These are phyloP conservation scores for Umbelopsis sp. DNA, from an alignment of 192 early-diverging fungal species.

Conservation along the genomic window DNA sequence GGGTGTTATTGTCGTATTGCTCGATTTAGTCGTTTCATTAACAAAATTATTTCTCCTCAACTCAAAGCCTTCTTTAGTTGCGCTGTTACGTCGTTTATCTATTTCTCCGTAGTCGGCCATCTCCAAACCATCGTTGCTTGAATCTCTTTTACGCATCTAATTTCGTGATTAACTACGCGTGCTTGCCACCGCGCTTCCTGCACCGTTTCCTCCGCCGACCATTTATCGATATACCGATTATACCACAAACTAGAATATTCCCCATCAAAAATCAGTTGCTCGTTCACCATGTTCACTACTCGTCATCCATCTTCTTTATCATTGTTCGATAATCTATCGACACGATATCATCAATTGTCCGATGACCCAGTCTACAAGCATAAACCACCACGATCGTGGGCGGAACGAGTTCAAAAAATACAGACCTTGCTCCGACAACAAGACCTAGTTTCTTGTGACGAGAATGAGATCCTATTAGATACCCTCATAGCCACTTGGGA, in stretches of 20 bases:
- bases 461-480: slow-evolving; percentile 10
- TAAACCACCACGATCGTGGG: background rate
- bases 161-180: background rate
- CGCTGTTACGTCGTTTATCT: background rate
- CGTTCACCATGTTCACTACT: slow-evolving; percentile 16
- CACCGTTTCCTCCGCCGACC: background rate
- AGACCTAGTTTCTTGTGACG: background rate
- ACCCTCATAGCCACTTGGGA: slow-evolving; percentile 7
- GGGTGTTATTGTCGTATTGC: too few relatives aligned
- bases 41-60: background rate
- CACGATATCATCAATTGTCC: background rate
- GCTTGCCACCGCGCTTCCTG: background rate
- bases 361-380: background rate
- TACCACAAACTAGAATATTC: slow-evolving; percentile 8
- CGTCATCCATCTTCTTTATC: background rate
- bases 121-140: background rate
- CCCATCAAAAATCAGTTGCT: too few relatives aligned
- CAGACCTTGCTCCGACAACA: slow-evolving; percentile 5
- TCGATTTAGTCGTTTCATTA: too few relatives aligned
- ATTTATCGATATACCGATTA: background rate
- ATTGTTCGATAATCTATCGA: background rate
- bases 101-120: slow-evolving; percentile 12
- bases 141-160: background rate
- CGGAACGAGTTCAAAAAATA: slow-evolving; percentile 7
- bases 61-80: background rate